Conservation (phyloP, 2,329 filamentous ascomycete species). For the Clonostachys rosea region DNA sequence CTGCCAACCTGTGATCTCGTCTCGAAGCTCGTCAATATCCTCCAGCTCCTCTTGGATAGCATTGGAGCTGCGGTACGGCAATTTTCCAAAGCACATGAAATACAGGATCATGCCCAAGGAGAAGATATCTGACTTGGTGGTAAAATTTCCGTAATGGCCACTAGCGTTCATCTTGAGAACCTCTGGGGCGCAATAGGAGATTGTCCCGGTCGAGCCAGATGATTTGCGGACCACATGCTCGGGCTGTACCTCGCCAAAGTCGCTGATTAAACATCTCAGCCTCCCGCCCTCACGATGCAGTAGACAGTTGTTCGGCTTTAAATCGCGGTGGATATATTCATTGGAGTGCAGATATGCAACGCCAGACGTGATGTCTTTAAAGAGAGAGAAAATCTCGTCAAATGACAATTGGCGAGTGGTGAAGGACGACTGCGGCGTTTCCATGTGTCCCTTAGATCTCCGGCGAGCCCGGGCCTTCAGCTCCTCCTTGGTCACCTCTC, state of each 20-base stretch:
- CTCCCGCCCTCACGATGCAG: conserved; percentile 71
- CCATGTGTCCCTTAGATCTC: conserved; percentile 71
- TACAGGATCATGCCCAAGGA: conserved; percentile 97
- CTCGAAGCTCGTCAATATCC: conserved; percentile 78
- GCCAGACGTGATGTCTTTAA: conserved; percentile 90
- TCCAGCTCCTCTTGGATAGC: conserved; percentile 86
- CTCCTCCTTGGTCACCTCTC: conserved; percentile 70
- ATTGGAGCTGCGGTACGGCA: conserved; percentile 84
- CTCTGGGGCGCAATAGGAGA: conserved; percentile 96
- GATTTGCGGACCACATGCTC: conserved; percentile 79
- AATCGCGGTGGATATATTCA: conserved; percentile 91
- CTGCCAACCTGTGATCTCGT: conserved; percentile 81
- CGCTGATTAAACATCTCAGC: conserved; percentile 82
- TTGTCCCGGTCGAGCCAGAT: conserved; percentile 90
- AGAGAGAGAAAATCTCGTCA: conserved; percentile 95
- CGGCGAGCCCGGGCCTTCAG: conserved; percentile 84
- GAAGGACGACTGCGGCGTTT: conserved; percentile 47
- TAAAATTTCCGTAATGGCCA: conserved; percentile 86
- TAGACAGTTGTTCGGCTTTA: conserved; percentile 95
- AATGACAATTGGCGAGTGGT: conserved; percentile 52
- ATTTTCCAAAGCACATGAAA: conserved; percentile 89
- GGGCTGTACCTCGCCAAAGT: conserved; percentile 94
- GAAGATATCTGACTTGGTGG: conserved; percentile 96
- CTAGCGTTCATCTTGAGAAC: conserved; percentile 65
- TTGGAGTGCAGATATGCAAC: conserved; percentile 84